Percentiles rank a stretch among this genome's conserved stretches.
phyloP scores from a whole-genome alignment of 352 stramenopile species.

The Phytopythium oedochilum region DNA sequence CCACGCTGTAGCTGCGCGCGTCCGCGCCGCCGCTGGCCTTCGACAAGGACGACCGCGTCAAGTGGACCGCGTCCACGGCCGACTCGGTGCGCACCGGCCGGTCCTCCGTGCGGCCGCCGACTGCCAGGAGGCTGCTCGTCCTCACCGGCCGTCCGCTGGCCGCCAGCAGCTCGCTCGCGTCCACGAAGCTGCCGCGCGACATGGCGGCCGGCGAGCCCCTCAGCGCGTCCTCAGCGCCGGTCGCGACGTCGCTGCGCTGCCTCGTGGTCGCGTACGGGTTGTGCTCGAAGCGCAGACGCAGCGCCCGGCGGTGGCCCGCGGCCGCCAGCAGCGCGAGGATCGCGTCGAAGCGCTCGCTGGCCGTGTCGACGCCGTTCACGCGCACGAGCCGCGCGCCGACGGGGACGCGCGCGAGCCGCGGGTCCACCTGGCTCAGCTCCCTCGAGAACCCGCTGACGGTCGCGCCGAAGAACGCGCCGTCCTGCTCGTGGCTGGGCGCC shows the following conservation, averaged over 20 bases:
- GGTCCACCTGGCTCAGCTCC: conserved; percentile 49
- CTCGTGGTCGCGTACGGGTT: conserved; percentile 32
- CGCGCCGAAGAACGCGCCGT: conserved; percentile 57
- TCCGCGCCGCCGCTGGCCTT: conserved; percentile 3
- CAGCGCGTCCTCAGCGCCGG: background rate
- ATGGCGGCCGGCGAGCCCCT: background rate
- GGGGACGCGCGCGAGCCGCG: conserved; percentile 45
- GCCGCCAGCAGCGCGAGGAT: conserved; percentile 32
- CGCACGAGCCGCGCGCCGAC: conserved; percentile 61
- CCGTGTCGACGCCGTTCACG: conserved; percentile 68
- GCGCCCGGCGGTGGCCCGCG: conserved; percentile 13
- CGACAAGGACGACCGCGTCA: background rate
- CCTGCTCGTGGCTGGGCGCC: conserved; percentile 52
- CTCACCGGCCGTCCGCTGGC: conserved; percentile 5
- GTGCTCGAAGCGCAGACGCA: conserved; percentile 65
- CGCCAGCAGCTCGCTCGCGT: background rate
- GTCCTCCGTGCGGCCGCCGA: too few species aligned
- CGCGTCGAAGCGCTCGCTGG: conserved; percentile 55
- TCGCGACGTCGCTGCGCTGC: background rate
- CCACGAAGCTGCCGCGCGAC: conserved; percentile 2
- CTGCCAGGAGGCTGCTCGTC: too few species aligned
- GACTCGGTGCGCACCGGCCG: background rate
- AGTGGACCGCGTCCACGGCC: background rate
- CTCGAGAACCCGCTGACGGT: conserved; percentile 67
- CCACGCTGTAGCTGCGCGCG: conserved; percentile 50